phyloP scores from a whole-genome alignment of 1,284 basidiomycete species.

The Microbotryum scabiosae region DNA sequence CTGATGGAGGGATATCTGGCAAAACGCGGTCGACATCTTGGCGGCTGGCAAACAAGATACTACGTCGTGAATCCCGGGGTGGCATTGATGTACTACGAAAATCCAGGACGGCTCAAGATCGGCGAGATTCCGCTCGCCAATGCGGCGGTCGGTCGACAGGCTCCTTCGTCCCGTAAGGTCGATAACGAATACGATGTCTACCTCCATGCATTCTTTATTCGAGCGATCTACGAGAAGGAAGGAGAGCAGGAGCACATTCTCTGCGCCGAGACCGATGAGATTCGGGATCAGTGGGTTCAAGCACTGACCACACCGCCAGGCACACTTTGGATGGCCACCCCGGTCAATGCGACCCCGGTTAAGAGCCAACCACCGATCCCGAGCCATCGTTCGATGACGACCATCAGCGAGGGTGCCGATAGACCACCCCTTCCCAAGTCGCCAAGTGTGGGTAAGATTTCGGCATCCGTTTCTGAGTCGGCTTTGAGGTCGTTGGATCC shows the following conservation, averaged over 20 bases:
- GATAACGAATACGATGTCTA: slow-evolving; percentile 84
- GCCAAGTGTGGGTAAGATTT: too few species aligned
- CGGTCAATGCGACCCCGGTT: slow-evolving; percentile 37
- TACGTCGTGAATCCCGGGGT: slow-evolving; percentile 76
- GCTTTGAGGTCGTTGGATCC: too few species aligned
- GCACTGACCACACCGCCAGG: slow-evolving; percentile 57
- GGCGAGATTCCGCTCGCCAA: slow-evolving; percentile 59
- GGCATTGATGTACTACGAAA: slow-evolving; percentile 86
- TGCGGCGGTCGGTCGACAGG: slow-evolving; percentile 27
- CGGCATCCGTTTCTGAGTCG: too few species aligned
- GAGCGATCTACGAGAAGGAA: slow-evolving; percentile 55
- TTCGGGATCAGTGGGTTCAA: slow-evolving; percentile 90
- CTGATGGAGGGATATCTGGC: slow-evolving; percentile 91
- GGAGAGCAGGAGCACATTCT: slow-evolving; percentile 74
- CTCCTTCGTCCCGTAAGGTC: slow-evolving; percentile 58
- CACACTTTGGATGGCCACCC: slow-evolving; percentile 38
- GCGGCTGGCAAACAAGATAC: slow-evolving; percentile 82
- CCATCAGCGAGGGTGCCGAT: too few species aligned
- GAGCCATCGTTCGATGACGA: too few species aligned
- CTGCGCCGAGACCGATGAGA: slow-evolving; percentile 87
- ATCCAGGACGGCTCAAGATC: slow-evolving; percentile 82
- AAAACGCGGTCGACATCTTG: slow-evolving; percentile 93
- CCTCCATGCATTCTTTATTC: slow-evolving; percentile 91
- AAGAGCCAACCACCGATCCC: too few species aligned
- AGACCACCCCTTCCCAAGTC: too few species aligned